Evolutionary conservation across 257 asterid species (phyloP), one percentile per base, ranked within the genome.

Genomic region (Penstemon barbatus): DNA sequence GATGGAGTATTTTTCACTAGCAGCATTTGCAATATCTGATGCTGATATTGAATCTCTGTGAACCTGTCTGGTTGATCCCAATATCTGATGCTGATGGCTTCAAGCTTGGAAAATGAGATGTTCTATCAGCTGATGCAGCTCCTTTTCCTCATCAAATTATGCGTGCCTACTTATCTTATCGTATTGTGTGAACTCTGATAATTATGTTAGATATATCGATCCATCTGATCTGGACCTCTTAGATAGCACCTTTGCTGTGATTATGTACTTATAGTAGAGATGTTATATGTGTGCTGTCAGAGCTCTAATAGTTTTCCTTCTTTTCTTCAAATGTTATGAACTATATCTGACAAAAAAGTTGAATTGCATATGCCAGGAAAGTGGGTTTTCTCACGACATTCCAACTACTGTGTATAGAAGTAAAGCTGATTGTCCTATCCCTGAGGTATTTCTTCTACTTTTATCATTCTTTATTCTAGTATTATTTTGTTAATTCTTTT

Each of bases 371-470:
- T 57, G 65, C 69, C 83, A 94, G 99, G 99, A 94, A 70, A 82
- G 70, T 77, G 94, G 96, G 62, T 91, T 84, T 75, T 87, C 91
- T 63, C 86, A 84, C 72, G 99, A 94, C 67, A 94, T 94, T 80
- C 99, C 99, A 39, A 94, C 99, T 58, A 94, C 99, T 13, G 86
- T 94, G 75, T 90, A 94, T 78, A 78, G 97, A 78, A 94, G 99
- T 78, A 94, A 91, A 84, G 99, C 96, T 71, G 99, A 91, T 76
- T 94, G 99, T 79, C 99, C 97, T 66, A 85, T 91, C 62, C 99
- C 92, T 10, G 99, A 94, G 97, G 99, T 91, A 73, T 18, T 66
- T 55, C 43, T 41, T 61, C 12, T 53, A 10, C n/a, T 45, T 7
- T 53, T 18, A 6, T 19, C 49, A 5, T 33, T 56, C 48, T 12